Base-by-base conservation (phyloP, 2,329 filamentous ascomycete species). In the Cadophora malorum region DNA sequence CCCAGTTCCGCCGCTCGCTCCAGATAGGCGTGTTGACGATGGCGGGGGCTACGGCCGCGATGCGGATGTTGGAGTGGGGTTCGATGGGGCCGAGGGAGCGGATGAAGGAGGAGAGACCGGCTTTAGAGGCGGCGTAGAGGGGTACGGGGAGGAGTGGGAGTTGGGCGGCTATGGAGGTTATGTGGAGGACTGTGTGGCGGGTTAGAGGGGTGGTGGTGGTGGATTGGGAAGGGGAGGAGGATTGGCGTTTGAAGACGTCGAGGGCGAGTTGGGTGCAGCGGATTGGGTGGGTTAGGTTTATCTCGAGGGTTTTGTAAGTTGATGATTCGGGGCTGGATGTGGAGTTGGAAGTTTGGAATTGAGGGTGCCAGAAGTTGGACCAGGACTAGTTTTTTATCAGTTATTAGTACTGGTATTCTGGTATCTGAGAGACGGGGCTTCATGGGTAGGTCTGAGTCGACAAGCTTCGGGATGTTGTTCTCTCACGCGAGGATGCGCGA, bases 201-300 rank as follows among this genome's bases (percentile, higher is more conserved):
- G 14, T 31, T 33, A n/a, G n/a, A n/a, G 25, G 16, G 4, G 52
- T 1, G 25, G 52, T 3, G 52, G 52, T 9, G 52, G 52, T 16
- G 28, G 52, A 33, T 9, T 75, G 55, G 72, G 28, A n/a, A n/a
- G n/a, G 28, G 28, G 28, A 28, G 5, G 28, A 16, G 28, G 52
- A 55, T 9, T 75, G 55, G 72, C 76, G 33, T 19, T 81, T 75
- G 73, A 84, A 85, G 70, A 81, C 79, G 3, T 80, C 78, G 64
- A 85, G 80, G 9, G 83, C 83, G 25, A 85, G 76, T 69, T 85
- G 83, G 4, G 83, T 84, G 3, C 79, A 78, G 35, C 83, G 82
- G 71, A 85, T 84, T 0, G 83, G 83, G 69, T 85, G 83, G 0
- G 80, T 82, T 64, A 85, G 66, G 69, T 85, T 84, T 76, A 85